Base-by-base conservation (phyloP, 768 basidiomycete species). In the Rhodotorula kratochvilovae region DNA sequence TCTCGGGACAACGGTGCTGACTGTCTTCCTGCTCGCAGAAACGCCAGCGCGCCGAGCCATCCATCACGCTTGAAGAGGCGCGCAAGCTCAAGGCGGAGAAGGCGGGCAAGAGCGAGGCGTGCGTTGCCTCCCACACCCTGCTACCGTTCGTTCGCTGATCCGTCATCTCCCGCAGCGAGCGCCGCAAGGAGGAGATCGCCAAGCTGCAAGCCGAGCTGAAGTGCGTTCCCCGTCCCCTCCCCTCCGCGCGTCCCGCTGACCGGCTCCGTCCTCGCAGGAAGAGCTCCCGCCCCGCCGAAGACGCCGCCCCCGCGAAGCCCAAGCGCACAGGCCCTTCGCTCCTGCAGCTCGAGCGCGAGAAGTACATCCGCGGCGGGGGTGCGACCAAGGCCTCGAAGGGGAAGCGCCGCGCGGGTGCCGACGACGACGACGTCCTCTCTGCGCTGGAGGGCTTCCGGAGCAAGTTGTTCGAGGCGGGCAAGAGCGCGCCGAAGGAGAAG, bases 331-430 rank as follows among this genome's bases (percentile, higher is more conserved):
- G 71, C 1, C 74, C 74, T 2, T 75, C 76, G 2, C 65, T 76
- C 12, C 72, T 78, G 5, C 72, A 77, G 50, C 76, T 74, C 56
- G 77, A 78, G 61, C 73, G 78, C 16, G 76, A 74, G 21, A 74
- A 73, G 58, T 78, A 77, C 57, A 39, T 65, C 29, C 57, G 56
- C 29, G 68, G 67, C 21, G 56, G 61, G 25, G n/a, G n/a, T n/a
- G 62, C 63, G 29, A 66, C 62, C 23, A 33, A 45, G 5, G 53
- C 71, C 35, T 42, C 60, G 10, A 45, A 45, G 39, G 72, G 73
- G 31, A 72, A 75, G 56, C 45, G 68, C 21, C 63, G 63, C 53
- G 74, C 35, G 25, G 75, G 68, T 1, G 72, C 68, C 27, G 77
- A 76, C 29, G 76, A 75, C 31, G 66, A 65, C 21, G 76, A 75